These are phyloP conservation scores for Stephania yunnanensis DNA, from an alignment of 164 flowering plant genomes.

Conservation along the genomic window DNA sequence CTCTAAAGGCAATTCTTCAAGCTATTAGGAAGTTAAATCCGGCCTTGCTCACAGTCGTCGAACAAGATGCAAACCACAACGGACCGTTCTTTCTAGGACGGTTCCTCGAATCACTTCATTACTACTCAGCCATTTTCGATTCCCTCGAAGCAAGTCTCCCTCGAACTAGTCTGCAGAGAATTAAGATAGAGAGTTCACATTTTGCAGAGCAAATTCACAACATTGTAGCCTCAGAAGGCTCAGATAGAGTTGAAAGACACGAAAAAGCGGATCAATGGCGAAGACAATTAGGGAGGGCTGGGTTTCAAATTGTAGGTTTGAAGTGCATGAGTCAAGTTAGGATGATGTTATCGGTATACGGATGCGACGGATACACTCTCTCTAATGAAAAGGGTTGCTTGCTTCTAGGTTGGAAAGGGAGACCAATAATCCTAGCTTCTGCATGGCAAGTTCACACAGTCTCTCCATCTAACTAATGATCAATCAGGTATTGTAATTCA, in stretches of 20 bases:
- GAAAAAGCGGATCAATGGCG: constrained; percentile 62
- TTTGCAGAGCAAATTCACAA: constrained; percentile 49
- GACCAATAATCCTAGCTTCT: constrained; percentile 55
- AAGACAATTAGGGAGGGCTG: constrained; percentile 46
- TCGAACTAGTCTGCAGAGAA: constrained; percentile 33
- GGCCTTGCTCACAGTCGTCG: constrained; percentile 40
- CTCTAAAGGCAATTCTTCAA: constrained; percentile 47
- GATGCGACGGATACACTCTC: constrained; percentile 53
- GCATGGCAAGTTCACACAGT: constrained; percentile 40
- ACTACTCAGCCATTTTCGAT: constrained; percentile 58
- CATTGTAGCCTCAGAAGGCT: constrained; percentile 46
- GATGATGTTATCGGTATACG: constrained; percentile 46
- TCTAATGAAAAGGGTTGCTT: constrained; percentile 49
- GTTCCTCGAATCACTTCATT: constrained; percentile 60
- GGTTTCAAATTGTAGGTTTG: constrained; percentile 41
- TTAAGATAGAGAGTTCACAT: constrained; percentile 42
- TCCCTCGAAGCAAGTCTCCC: constrained; percentile 54
- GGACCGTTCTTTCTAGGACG: constrained; percentile 70
- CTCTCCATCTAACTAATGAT: not conserved
- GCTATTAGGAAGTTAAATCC: constrained; percentile 49
- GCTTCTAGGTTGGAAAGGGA: constrained; percentile 63
- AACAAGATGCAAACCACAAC: constrained; percentile 65
- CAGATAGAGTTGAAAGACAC: constrained; percentile 50
- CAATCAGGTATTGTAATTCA: not conserved
- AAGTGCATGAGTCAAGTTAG: constrained; percentile 37